Conservation (phyloP, 495 filamentous ascomycete genomes). For the Xylaria sp. region DNA sequence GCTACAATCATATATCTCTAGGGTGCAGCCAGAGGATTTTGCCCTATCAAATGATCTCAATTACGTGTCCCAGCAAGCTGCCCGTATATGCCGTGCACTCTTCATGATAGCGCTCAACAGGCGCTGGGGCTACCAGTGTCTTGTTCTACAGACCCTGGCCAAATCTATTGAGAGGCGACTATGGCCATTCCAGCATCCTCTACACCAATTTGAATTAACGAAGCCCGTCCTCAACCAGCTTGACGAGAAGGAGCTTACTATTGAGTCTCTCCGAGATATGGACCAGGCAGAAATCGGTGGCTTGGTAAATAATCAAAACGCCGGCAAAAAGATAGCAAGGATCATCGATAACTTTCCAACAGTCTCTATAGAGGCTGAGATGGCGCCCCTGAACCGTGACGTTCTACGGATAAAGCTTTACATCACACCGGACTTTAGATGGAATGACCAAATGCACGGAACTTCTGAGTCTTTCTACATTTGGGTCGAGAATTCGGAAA, state of each 20-base stretch:
- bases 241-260: constrained; percentile 75
- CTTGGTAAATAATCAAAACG: constrained; percentile 86
- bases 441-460: constrained; percentile 96
- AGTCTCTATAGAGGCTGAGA: constrained; percentile 86
- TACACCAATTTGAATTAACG: constrained; percentile 93
- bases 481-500: constrained; percentile 99
- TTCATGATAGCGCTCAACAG: constrained; percentile 98
- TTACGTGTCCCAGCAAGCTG: constrained; percentile 95
- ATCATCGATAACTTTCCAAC: constrained; percentile 92
- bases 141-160: constrained; percentile 85
- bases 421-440: constrained; percentile 87
- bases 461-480: constrained; percentile 96
- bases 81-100: constrained; percentile 89
- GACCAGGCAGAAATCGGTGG: constrained; percentile 87
- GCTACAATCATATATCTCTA: constrained; percentile 93
- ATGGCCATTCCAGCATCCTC: constrained; percentile 93
- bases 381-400: constrained; percentile 93
- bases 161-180: constrained; percentile 96
- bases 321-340: constrained; percentile 81
- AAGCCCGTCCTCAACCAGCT: constrained; percentile 82
- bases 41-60: constrained; percentile 87
- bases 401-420: constrained; percentile 86
- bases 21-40: constrained; percentile 87
- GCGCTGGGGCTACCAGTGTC: constrained; percentile 92
- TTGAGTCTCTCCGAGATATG: constrained; percentile 90